Evolutionary conservation across 1,284 basidiomycete species (phyloP), one percentile per base, ranked within the genome.

Genomic region (Psilocybe mexicana): DNA sequence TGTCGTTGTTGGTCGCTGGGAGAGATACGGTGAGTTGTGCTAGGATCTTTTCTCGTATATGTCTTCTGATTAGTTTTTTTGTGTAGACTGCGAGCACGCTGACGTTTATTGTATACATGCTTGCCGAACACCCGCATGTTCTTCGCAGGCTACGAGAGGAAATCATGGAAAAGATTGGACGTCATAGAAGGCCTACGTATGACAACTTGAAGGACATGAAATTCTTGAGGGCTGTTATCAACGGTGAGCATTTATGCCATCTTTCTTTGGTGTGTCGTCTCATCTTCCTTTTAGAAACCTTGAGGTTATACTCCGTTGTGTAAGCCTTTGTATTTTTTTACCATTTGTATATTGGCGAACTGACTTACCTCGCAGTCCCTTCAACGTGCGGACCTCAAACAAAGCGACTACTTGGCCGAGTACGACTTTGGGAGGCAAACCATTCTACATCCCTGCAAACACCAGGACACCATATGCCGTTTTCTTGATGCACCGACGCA

Each of bases 1-100:
- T 82, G 50, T 83, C 82, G 53, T 74, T 83, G 14, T 68, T 80
- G 53, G 74, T 81, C n/a, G 81, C 81, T 3, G 80, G 78, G 6
- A 71, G 81, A 18, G 80, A 83, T 61, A 82, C 81, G 4, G 81
- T 79, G 52, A 55, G 75, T 55, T 55, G 2, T 35, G 30, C 14
- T 26, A 24, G 25, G 38, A 7, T 43, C 35, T 53, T 67, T 11
- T 8, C 12, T 38, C 23, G 25, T 8, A 6, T 24, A 24, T 24
- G 6, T 8, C 2, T 55, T 0, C n/a, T 43, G 6, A 38, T 35
- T 50, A 3, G 10, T 18, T 33, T 2, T 25, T 12, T 40, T 40
- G 23, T 36, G 63, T 65, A 50, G 67, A 78, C 66, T 11, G 65
- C 68, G 12, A 63, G 61, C 44, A 64, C 66, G 2, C 54, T 70